A percentile compares a stretch with the other conserved stretches of the same genome.
Evolutionary conservation across 129 eudicot species (phyloP).

Genomic region (Lactuca sativa): DNA sequence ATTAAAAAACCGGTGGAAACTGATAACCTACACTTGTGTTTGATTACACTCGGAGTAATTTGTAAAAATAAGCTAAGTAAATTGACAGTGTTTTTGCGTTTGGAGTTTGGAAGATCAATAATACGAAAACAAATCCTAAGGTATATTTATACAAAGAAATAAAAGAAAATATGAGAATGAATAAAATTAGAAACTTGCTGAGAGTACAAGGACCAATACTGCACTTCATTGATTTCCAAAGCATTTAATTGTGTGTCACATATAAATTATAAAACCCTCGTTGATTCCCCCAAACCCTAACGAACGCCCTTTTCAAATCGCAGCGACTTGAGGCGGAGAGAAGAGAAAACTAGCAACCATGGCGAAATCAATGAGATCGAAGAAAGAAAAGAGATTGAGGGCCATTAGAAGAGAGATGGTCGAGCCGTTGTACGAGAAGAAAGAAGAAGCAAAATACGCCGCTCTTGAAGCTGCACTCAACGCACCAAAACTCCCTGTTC

Average conservation of each 20-base stretch:
- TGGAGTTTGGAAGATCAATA: not conserved
- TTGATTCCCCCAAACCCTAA: slow-evolving; percentile 32
- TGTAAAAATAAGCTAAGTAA: not conserved
- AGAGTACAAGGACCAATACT: slow-evolving; percentile 17
- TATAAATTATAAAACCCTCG: slow-evolving; percentile 20
- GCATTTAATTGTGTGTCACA: not conserved
- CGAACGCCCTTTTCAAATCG: slow-evolving; percentile 1
- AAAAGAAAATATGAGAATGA: not conserved
- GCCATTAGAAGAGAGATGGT: slow-evolving; percentile 86
- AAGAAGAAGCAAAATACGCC: slow-evolving; percentile 77
- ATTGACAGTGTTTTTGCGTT: not conserved
- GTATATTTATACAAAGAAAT: not conserved
- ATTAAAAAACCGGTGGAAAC: not conserved
- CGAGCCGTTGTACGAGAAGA: slow-evolving; percentile 57
- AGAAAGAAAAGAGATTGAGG: slow-evolving; percentile 76
- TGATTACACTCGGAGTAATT: not conserved
- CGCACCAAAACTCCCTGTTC: slow-evolving; percentile 91
- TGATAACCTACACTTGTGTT: not conserved
- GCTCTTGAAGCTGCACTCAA: slow-evolving; percentile 82
- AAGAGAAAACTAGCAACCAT: slow-evolving; percentile 24
- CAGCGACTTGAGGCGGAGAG: not conserved
- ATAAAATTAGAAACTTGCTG: not conserved
- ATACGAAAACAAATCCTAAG: too few relatives aligned
- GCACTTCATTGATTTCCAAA: slow-evolving; percentile 11
- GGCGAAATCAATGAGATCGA: slow-evolving; percentile 95